Evolutionary conservation across 2,329 filamentous ascomycete genomes (phyloP).

Genomic region (Akanthomyces lecanii): DNA sequence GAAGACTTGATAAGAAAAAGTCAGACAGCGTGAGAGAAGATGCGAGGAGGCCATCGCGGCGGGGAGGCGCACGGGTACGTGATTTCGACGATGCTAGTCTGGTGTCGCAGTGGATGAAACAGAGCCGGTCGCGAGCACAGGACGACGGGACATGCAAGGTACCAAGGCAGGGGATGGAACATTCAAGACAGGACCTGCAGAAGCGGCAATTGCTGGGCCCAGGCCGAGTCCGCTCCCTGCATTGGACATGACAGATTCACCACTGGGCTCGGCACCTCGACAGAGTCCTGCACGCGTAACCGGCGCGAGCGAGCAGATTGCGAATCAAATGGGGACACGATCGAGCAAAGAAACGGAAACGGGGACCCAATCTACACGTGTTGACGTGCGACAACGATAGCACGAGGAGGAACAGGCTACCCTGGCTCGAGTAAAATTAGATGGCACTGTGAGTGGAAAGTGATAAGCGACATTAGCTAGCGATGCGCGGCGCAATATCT

Average conservation of each 20-base stretch:
- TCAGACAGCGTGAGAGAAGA: not conserved
- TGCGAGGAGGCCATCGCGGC: not conserved
- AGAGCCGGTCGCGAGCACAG: not conserved
- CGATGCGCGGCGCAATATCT: not conserved
- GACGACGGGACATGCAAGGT: too few relatives aligned
- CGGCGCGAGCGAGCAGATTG: not conserved
- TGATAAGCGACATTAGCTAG: not conserved
- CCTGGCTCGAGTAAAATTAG: constrained; percentile 14
- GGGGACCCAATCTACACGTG: constrained; percentile 7
- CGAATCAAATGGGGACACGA: not conserved
- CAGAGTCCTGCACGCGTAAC: not conserved
- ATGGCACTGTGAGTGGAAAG: not conserved
- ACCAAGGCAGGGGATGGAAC: too few relatives aligned
- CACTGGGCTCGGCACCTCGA: too few relatives aligned
- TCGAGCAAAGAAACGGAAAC: not conserved
- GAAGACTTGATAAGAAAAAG: too few relatives aligned
- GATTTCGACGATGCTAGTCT: not conserved
- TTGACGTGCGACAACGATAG: not conserved
- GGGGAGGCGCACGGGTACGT: not conserved
- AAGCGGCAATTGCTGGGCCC: not conserved
- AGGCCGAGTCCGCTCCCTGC: not conserved
- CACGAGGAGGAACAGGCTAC: not conserved
- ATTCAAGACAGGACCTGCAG: not conserved
- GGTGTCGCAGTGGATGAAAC: not conserved
- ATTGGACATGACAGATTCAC: not conserved